Percentiles rank a stretch among this genome's conserved stretches.
Evolutionary conservation across 495 filamentous ascomycete species (phyloP).

Genomic region (Massariosphaeria phaeospora): DNA sequence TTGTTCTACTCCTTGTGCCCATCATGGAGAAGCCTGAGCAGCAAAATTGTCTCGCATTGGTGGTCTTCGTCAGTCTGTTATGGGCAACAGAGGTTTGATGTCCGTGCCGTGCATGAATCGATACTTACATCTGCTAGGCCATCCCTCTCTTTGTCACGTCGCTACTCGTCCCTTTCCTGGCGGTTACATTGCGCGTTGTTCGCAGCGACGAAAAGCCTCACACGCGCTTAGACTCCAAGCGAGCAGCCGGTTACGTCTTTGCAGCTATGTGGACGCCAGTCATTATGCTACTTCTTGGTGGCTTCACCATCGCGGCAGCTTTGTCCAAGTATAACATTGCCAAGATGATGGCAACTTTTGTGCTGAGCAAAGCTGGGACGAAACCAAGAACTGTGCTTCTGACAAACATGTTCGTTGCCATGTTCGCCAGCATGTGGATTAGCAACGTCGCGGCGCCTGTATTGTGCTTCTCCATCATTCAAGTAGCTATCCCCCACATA

Average conservation of each 20-base stretch:
- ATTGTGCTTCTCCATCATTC: conserved; percentile 96
- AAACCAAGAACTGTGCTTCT: conserved; percentile 80
- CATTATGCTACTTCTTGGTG: conserved; percentile 95
- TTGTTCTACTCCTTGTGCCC: conserved; percentile 62
- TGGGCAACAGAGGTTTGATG: conserved; percentile 88
- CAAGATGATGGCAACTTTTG: conserved; percentile 91
- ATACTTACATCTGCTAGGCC: conserved; percentile 53
- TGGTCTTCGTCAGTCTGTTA: conserved; percentile 87
- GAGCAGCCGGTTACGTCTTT: conserved; percentile 77
- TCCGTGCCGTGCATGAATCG: not conserved
- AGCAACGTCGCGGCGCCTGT: conserved; percentile 97
- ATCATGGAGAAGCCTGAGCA: conserved; percentile 83
- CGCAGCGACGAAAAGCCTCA: conserved; percentile 67
- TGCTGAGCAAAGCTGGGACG: conserved; percentile 94
- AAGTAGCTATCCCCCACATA: conserved; percentile 46
- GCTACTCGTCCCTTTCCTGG: conserved; percentile 87
- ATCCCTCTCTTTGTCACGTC: conserved; percentile 97
- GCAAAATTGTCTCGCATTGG: conserved; percentile 90
- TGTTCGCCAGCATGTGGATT: conserved; percentile 98
- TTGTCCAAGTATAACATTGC: conserved; percentile 97
- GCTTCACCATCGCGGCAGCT: conserved; percentile 92
- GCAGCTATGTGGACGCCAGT: conserved; percentile 98
- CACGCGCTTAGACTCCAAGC: conserved; percentile 62
- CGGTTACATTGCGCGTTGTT: conserved; percentile 79
- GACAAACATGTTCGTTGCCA: conserved; percentile 97